phyloP scores from a whole-genome alignment of 768 basidiomycete species.

The Tulasnella sp. region DNA sequence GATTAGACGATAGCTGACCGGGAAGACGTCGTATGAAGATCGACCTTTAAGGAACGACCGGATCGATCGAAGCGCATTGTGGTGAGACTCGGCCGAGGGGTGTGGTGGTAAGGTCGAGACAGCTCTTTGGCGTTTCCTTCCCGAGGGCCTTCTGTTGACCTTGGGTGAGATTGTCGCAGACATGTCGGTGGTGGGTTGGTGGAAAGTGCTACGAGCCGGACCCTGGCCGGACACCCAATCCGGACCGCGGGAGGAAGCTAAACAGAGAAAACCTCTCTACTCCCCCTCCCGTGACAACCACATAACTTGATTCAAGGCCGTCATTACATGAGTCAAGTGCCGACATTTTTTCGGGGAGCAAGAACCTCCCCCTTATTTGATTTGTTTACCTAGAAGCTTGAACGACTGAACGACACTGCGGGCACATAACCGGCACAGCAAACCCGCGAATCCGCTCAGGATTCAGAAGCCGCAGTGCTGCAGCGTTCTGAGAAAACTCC shows the following conservation, averaged over 20 bases:
- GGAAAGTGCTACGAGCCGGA: not conserved
- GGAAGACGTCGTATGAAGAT: constrained; percentile 93
- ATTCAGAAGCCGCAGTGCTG: not conserved
- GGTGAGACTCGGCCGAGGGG: constrained; percentile 34
- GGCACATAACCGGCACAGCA: too few species aligned
- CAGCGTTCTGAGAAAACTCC: not conserved
- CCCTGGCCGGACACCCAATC: not conserved
- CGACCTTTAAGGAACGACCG: constrained; percentile 78
- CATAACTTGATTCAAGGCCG: not conserved
- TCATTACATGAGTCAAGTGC: not conserved
- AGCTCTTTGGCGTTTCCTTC: not conserved
- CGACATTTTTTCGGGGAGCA: not conserved
- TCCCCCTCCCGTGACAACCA: not conserved
- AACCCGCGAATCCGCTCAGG: not conserved
- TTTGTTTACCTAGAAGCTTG: not conserved
- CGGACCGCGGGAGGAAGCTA: constrained; percentile 12
- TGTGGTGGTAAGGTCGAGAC: not conserved
- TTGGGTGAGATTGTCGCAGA: not conserved
- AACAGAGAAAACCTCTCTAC: not conserved
- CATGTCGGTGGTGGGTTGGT: constrained; percentile 3
- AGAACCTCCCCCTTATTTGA: not conserved
- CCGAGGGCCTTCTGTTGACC: not conserved
- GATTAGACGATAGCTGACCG: constrained; percentile 93
- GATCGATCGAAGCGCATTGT: constrained; percentile 50
- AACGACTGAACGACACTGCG: not conserved